Percentiles rank a stretch among this genome's conserved stretches.
These are phyloP conservation scores for Cyclostephanos tholiformis DNA, from an alignment of 108 stramenopile species.

Conservation along the genomic window DNA sequence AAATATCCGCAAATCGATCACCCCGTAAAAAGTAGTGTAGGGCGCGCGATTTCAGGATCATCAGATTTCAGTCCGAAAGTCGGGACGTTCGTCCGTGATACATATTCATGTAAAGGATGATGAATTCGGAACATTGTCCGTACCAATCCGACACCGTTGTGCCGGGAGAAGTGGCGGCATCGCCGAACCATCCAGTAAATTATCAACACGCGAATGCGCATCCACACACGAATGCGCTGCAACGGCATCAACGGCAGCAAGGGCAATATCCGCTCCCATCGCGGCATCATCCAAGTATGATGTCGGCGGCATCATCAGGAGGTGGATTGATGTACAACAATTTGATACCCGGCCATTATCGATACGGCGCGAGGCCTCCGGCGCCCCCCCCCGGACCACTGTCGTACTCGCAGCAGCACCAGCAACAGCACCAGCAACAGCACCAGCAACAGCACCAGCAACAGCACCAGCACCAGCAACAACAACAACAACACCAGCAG, in stretches of 20 bases:
- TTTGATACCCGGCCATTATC: constrained; percentile 50
- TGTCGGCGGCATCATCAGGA: constrained; percentile 14
- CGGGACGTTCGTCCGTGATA: no score
- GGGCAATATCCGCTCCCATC: background rate
- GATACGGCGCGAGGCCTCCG: constrained; percentile 40
- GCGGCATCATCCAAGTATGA: background rate
- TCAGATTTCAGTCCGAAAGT: no score
- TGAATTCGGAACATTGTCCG: background rate
- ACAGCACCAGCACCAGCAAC: background rate
- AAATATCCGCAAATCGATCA: no score
- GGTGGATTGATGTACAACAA: constrained; percentile 47
- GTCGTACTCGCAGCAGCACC: constrained; percentile 20
- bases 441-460: background rate
- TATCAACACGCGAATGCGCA: background rate
- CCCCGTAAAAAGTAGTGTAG: no score
- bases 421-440: constrained; percentile 15
- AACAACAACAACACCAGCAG: constrained; percentile 4
- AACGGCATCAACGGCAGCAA: background rate
- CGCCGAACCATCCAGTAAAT: background rate
- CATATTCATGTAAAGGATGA: background rate
- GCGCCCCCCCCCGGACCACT: constrained; percentile 43
- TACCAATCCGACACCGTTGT: no score
- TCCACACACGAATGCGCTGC: background rate
- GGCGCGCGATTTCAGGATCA: no score
- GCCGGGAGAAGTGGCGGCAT: background rate